Conservation (phyloP, 768 basidiomycete species). For the Phlebiopsis gigantea region DNA sequence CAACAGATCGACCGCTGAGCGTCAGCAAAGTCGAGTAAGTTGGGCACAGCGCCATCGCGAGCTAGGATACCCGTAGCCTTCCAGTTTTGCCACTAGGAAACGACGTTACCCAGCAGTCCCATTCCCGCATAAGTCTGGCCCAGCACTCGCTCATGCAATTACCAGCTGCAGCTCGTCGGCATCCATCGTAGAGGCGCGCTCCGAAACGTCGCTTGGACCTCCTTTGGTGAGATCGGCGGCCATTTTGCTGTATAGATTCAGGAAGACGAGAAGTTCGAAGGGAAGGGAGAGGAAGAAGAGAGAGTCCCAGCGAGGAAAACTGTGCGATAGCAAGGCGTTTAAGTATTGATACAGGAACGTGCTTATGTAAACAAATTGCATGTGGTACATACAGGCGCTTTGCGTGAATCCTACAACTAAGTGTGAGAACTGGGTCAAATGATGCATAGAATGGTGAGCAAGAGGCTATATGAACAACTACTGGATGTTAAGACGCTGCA, state of each 20-base stretch:
- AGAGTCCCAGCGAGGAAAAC: neutral
- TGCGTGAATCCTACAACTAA: neutral
- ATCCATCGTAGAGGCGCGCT: constrained; percentile 31
- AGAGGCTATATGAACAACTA: constrained; percentile 16
- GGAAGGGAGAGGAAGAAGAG: constrained; percentile 1
- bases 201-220: constrained; percentile 15
- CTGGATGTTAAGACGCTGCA: constrained; percentile 34
- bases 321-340: constrained; percentile 1
- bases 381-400: constrained; percentile 8
- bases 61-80: constrained; percentile 89
- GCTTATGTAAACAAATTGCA: constrained; percentile 14
- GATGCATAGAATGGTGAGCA: neutral
- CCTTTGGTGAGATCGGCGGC: constrained; percentile 12
- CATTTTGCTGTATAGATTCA: constrained; percentile 10
- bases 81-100: constrained; percentile 58
- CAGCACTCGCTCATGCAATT: constrained; percentile 28
- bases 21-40: constrained; percentile 17
- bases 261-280: neutral
- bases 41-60: constrained; percentile 22
- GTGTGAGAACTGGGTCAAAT: neutral
- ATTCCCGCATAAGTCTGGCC: constrained; percentile 21
- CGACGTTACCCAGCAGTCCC: constrained; percentile 60
- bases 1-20: constrained; percentile 19
- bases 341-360: constrained; percentile 13
- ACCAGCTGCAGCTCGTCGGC: constrained; percentile 55